Conservation (phyloP, 176 grass and related monocot genomes). For the Tuctoria greenei region DNA sequence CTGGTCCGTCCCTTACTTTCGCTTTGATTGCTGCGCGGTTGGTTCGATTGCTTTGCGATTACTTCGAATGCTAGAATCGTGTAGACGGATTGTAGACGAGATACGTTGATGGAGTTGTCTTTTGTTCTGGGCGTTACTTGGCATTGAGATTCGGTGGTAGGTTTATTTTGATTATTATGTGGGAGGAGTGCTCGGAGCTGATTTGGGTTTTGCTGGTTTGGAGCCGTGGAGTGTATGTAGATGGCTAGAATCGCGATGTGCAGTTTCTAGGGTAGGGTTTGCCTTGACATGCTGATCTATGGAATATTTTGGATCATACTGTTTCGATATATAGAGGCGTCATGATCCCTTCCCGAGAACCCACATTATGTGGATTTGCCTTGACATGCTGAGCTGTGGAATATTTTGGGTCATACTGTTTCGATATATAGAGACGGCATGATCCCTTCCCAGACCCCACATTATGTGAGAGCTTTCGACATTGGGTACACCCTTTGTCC, state of each 20-base stretch:
- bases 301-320: background rate
- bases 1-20: conserved; percentile 8
- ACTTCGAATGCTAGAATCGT: conserved; percentile 28
- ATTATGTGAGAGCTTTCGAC: background rate
- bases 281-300: conserved; percentile 18
- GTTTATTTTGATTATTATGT: conserved; percentile 17
- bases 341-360: too few species aligned
- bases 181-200: background rate
- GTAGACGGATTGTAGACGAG: background rate
- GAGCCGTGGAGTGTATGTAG: background rate
- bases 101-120: background rate
- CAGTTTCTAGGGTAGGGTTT: conserved; percentile 16
- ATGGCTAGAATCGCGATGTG: background rate
- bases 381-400: conserved; percentile 15
- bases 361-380: background rate
- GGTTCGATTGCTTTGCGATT: background rate
- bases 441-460: too few species aligned
- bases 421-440: background rate
- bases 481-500: too few species aligned
- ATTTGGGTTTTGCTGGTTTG: conserved; percentile 3
- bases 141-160: background rate
- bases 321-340: background rate
- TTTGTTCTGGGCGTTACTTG: background rate
- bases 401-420: background rate
- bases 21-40: background rate